These are phyloP conservation scores for Triadica sebifera DNA, from an alignment of 345 rosid species.

Conservation along the genomic window DNA sequence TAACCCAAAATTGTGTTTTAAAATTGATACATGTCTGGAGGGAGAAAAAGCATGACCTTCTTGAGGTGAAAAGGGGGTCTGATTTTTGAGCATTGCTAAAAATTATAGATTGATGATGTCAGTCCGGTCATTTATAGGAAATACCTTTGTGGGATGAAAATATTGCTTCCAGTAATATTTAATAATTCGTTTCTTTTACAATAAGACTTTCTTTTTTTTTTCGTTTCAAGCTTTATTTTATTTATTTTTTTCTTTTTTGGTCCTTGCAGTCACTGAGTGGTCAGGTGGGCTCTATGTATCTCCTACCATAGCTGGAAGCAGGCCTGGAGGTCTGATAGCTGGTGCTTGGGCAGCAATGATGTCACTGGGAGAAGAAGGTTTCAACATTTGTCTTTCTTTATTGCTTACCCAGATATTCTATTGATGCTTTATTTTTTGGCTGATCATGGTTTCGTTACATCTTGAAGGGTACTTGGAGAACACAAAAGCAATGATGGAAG, in stretches of 20 bases:
- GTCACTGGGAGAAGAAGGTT: slow-evolving; percentile 81
- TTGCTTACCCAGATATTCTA: slow-evolving; percentile 16
- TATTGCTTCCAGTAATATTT: not conserved
- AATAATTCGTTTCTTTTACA: slow-evolving; percentile 3
- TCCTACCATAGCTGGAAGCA: slow-evolving; percentile 92
- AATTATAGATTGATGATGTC: not conserved
- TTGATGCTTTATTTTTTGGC: slow-evolving; percentile 7
- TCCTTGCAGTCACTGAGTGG: slow-evolving; percentile 83
- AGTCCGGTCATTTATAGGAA: not conserved
- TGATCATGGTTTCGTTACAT: slow-evolving; percentile 20
- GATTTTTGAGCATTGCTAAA: no score
- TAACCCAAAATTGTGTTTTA: not conserved
- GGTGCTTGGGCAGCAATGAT: slow-evolving; percentile 98
- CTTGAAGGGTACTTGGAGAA: slow-evolving; percentile 69
- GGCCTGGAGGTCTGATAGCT: slow-evolving; percentile 86
- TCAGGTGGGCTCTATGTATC: slow-evolving; percentile 91
- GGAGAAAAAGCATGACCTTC: not conserved
- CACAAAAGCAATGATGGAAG: slow-evolving; percentile 77
- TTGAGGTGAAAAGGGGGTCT: not conserved
- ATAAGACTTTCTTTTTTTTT: slow-evolving; percentile 2
- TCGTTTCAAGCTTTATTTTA: slow-evolving; percentile 5
- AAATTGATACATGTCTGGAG: not conserved
- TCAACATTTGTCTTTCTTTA: slow-evolving; percentile 12
- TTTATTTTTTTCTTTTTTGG: slow-evolving; percentile 20
- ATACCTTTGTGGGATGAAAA: not conserved